Percentiles rank a stretch among this genome's conserved stretches.
These are phyloP conservation scores for Pyrus communis DNA, from an alignment of 306 rosid species.

Conservation along the genomic window DNA sequence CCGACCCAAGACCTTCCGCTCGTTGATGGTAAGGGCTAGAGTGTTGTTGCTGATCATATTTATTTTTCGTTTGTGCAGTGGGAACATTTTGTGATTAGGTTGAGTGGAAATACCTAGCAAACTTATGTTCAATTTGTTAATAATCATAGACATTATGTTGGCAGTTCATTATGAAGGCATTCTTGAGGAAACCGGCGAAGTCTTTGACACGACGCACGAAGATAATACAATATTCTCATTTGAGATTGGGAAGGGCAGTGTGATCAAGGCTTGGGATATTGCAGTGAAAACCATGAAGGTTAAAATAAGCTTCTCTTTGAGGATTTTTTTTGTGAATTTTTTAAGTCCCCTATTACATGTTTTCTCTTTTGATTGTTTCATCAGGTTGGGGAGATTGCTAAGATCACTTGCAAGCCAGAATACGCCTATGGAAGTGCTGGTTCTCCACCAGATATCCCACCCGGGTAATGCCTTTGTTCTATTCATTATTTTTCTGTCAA, in stretches of 20 bases:
- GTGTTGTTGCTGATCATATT: not conserved
- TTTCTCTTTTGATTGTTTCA: conserved; percentile 15
- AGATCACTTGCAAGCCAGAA: conserved; percentile 85
- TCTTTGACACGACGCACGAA: conserved; percentile 86
- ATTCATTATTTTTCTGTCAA: not conserved
- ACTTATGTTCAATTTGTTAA: not conserved
- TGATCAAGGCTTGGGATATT: conserved; percentile 93
- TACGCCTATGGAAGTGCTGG: conserved; percentile 92
- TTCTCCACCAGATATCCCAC: conserved; percentile 96
- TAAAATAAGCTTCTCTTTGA: not conserved
- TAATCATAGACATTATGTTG: conserved; percentile 4
- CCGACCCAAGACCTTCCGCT: conserved; percentile 88
- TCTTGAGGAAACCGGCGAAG: conserved; percentile 74
- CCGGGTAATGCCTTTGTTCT: conserved; percentile 44
- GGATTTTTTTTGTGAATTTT: not conserved
- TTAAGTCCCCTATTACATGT: not conserved
- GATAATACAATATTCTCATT: conserved; percentile 90
- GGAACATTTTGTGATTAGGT: not conserved
- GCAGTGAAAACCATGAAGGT: conserved; percentile 97
- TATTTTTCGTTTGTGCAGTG: not conserved
- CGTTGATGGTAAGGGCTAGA: conserved; percentile 60
- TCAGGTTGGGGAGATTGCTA: conserved; percentile 87
- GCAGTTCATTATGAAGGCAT: conserved; percentile 89
- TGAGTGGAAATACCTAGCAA: not conserved
- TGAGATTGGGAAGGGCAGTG: conserved; percentile 85